These are phyloP conservation scores for Globisporangium megalacanthum DNA, from an alignment of 352 stramenopile species.

Conservation along the genomic window DNA sequence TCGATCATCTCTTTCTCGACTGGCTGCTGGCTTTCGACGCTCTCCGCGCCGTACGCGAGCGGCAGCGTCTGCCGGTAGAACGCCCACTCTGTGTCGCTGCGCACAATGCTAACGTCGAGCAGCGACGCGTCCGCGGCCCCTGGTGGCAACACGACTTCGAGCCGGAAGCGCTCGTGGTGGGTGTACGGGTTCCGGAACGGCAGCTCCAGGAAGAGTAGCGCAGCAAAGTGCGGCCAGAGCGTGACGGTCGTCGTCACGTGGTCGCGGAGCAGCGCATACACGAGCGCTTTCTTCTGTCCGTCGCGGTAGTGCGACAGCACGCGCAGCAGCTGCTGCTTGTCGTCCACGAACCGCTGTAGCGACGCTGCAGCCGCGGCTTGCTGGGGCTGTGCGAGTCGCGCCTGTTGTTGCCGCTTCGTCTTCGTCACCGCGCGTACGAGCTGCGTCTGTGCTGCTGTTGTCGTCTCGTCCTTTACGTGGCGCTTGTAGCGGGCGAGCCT, in stretches of 20 bases:
- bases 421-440: conserved; percentile 48
- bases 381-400: no score
- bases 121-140: conserved; percentile 23
- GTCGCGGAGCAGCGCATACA: conserved; percentile 85
- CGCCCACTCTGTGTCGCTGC: conserved; percentile 69
- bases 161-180: conserved; percentile 86
- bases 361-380: conserved; percentile 18
- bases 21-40: conserved; percentile 9
- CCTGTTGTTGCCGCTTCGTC: no score
- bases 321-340: conserved; percentile 83
- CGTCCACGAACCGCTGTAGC: conserved; percentile 45
- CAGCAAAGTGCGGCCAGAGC: conserved; percentile 76
- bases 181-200: conserved; percentile 89
- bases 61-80: conserved; percentile 71
- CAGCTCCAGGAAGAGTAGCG: conserved; percentile 87
- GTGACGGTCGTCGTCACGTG: conserved; percentile 83
- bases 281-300: conserved; percentile 91
- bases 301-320: conserved; percentile 92
- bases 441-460: conserved; percentile 50
- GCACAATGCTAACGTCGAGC: conserved; percentile 78
- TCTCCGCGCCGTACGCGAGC: conserved; percentile 31
- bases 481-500: conserved; percentile 62
- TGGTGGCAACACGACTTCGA: conserved; percentile 64
- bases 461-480: conserved; percentile 38
- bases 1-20: conserved; percentile 94